phyloP scores from a whole-genome alignment of 2,329 filamentous ascomycete genomes.

The Furcasterigmium sp. region DNA sequence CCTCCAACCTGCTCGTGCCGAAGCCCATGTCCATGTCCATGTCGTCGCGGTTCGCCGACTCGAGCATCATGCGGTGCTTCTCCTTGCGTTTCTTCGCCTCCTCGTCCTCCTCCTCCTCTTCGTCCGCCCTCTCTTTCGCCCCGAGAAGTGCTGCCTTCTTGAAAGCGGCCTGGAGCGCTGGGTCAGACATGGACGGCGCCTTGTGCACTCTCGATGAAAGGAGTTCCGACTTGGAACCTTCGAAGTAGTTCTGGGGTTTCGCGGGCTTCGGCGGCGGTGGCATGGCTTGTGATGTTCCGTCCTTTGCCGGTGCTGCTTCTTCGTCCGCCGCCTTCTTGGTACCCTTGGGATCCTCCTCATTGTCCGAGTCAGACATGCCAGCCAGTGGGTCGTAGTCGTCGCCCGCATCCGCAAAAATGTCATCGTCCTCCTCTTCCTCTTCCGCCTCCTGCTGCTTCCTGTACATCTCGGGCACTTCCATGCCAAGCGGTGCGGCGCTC shows the following conservation, averaged over 20 bases:
- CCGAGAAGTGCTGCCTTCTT: conserved; percentile 72
- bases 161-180: conserved; percentile 75
- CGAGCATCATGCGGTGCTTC: conserved; percentile 68
- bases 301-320: conserved; percentile 14
- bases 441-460: conserved; percentile 38
- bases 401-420: conserved; percentile 62
- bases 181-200: conserved; percentile 61
- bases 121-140: conserved; percentile 26
- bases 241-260: conserved; percentile 55
- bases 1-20: conserved; percentile 78
- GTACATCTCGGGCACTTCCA: conserved; percentile 60
- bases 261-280: conserved; percentile 38
- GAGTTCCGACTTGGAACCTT: conserved; percentile 49
- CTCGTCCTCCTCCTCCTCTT: conserved; percentile 33
- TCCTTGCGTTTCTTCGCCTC: conserved; percentile 55
- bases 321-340: conserved; percentile 14
- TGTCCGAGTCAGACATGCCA: conserved; percentile 42
- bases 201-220: conserved; percentile 46
- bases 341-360: conserved; percentile 35
- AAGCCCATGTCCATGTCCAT: conserved; percentile 95
- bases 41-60: conserved; percentile 70
- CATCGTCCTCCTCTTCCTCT: conserved; percentile 49
- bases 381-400: conserved; percentile 65
- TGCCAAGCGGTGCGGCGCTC: conserved; percentile 53
- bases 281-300: conserved; percentile 26